Evolutionary conservation across 306 rosid species (phyloP).

Genomic region (Trichosanthes truncata): DNA sequence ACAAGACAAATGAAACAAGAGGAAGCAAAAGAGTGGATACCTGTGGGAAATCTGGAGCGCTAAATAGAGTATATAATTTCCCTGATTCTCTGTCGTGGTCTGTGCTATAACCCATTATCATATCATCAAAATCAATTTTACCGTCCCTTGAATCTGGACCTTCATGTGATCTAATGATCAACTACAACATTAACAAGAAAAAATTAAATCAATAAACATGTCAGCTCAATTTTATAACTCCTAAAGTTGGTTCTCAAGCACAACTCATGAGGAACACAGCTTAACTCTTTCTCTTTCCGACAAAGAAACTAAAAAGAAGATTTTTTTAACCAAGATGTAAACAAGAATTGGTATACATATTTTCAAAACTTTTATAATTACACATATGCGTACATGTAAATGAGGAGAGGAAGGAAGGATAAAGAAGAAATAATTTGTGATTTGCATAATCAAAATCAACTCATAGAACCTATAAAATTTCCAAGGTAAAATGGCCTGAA

Average conservation of each 20-base stretch:
- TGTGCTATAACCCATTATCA: slow-evolving; percentile 64
- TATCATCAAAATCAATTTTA: slow-evolving; percentile 57
- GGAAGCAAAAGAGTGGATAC: slow-evolving; percentile 28
- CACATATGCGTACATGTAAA: not conserved
- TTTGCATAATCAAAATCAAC: not conserved
- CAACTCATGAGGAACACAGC: not conserved
- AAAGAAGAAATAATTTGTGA: not conserved
- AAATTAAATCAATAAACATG: not conserved
- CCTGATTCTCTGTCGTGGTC: slow-evolving; percentile 79
- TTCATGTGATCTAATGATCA: slow-evolving; percentile 91
- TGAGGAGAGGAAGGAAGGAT: not conserved
- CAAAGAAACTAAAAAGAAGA: not conserved
- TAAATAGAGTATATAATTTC: slow-evolving; percentile 71
- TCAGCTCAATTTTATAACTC: slow-evolving; percentile 10
- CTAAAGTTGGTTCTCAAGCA: slow-evolving; percentile 4
- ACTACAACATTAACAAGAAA: slow-evolving; percentile 33
- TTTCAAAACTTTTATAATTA: not conserved
- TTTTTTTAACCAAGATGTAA: not conserved
- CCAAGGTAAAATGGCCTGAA: not conserved
- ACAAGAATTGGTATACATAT: not conserved
- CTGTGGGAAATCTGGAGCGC: slow-evolving; percentile 85
- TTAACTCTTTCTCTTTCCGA: not conserved
- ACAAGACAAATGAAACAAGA: slow-evolving; percentile 9
- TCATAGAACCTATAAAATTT: not conserved
- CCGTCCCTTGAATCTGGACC: slow-evolving; percentile 81